Percentiles rank a stretch among this genome's conserved stretches.
Evolutionary conservation across 257 asterid species (phyloP).

Genomic region (Ballota nigra): DNA sequence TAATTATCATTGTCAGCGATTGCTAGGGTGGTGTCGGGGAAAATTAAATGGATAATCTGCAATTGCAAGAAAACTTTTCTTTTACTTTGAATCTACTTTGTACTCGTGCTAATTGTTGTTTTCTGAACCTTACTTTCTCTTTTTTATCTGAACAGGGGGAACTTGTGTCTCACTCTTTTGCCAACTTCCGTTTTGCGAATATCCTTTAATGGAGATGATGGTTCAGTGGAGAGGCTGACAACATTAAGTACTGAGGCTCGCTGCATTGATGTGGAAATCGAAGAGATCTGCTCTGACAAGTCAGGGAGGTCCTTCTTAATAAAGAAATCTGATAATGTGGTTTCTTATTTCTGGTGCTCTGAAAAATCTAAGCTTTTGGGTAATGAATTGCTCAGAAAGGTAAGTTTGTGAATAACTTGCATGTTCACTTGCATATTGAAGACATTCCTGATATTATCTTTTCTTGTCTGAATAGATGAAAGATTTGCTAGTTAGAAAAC

Average conservation of each 20-base stretch:
- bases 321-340: slow-evolving; percentile 37
- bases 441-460: slow-evolving; percentile 1
- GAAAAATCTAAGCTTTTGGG: slow-evolving; percentile 83
- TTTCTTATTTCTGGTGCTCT: slow-evolving; percentile 76
- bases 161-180: slow-evolving; percentile 71
- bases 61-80: not conserved
- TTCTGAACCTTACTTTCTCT: slow-evolving; percentile 17
- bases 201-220: slow-evolving; percentile 85
- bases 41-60: not conserved
- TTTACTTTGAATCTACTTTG: not conserved
- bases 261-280: slow-evolving; percentile 46
- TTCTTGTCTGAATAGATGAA: slow-evolving; percentile 53
- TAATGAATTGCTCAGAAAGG: slow-evolving; percentile 74
- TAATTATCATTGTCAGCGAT: no score
- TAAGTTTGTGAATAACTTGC: slow-evolving; percentile 17
- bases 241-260: slow-evolving; percentile 46
- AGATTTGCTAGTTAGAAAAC: slow-evolving; percentile 72
- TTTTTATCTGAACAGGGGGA: slow-evolving; percentile 51
- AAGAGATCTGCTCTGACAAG: slow-evolving; percentile 60
- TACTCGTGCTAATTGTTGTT: slow-evolving; percentile 13
- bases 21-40: no score
- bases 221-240: slow-evolving; percentile 62
- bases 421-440: not conserved
- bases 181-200: slow-evolving; percentile 84
- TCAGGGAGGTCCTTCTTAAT: slow-evolving; percentile 83